These are phyloP conservation scores for Phytophthora pisi DNA, from an alignment of 352 stramenopile genomes.

Conservation along the genomic window DNA sequence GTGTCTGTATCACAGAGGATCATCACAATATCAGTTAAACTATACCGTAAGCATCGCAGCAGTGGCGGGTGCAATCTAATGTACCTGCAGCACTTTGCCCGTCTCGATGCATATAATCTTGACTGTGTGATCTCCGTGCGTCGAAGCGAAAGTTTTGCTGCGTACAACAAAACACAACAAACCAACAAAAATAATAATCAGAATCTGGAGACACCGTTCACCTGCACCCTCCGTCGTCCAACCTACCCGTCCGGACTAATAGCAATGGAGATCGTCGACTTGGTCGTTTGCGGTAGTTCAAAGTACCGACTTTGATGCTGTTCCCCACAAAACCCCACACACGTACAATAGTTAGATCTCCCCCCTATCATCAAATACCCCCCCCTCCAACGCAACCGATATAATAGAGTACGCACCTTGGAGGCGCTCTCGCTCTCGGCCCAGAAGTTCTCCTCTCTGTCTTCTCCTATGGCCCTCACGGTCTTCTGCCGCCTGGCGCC, in stretches of 20 bases:
- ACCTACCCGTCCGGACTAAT: constrained; percentile 84
- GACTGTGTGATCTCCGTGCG: constrained; percentile 98
- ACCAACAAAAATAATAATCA: not conserved
- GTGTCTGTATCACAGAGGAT: constrained; percentile 47
- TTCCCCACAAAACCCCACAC: not conserved
- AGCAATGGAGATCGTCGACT: constrained; percentile 89
- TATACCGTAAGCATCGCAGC: constrained; percentile 7
- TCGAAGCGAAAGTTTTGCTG: constrained; percentile 95
- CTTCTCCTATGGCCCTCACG: constrained; percentile 49
- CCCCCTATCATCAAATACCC: not conserved
- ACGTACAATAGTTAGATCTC: constrained; percentile 8
- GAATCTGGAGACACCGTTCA: not conserved
- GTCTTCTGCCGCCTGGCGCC: constrained; percentile 47
- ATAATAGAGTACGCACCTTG: constrained; percentile 48
- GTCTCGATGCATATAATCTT: constrained; percentile 97
- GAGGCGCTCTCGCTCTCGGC: constrained; percentile 74
- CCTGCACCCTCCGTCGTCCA: not conserved
- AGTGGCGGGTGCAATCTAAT: not conserved
- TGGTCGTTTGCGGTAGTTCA: constrained; percentile 84
- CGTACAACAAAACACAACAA: not conserved
- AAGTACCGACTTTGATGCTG: constrained; percentile 88
- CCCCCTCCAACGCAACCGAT: not conserved
- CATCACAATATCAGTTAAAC: not conserved
- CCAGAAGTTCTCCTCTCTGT: constrained; percentile 75
- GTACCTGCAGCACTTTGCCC: constrained; percentile 79